phyloP scores from a whole-genome alignment of 257 asterid genomes.

The Leonotis leonurus region DNA sequence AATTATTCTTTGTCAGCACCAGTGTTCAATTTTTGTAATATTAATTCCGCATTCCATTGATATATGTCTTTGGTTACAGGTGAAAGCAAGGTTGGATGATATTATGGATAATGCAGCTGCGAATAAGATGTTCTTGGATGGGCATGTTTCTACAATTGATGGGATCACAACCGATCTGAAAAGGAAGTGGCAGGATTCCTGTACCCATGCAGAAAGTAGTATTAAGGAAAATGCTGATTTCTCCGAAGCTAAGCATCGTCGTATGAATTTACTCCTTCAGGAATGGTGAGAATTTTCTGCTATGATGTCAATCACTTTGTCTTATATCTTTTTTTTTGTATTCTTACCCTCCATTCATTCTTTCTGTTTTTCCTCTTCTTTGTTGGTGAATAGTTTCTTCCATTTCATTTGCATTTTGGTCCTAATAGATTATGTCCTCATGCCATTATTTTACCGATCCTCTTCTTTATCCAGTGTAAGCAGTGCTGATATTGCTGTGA shows the following conservation, averaged over 20 bases:
- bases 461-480: slow-evolving; percentile 35
- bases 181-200: slow-evolving; percentile 83
- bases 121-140: slow-evolving; percentile 55
- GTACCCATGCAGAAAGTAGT: slow-evolving; percentile 40
- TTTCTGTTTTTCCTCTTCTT: neutral
- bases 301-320: neutral
- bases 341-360: neutral
- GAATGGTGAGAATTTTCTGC: slow-evolving; percentile 40
- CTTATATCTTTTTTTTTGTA: neutral
- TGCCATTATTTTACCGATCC: neutral
- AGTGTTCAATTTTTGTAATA: neutral
- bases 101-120: slow-evolving; percentile 47
- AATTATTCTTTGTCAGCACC: neutral
- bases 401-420: neutral
- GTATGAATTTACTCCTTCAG: slow-evolving; percentile 64
- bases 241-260: slow-evolving; percentile 82
- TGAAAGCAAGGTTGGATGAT: slow-evolving; percentile 53
- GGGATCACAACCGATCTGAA: slow-evolving; percentile 67
- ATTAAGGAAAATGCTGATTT: slow-evolving; percentile 59
- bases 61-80: slow-evolving; percentile 34
- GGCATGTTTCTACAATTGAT: slow-evolving; percentile 54
- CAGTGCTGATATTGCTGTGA: slow-evolving; percentile 45
- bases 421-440: neutral
- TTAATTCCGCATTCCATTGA: neutral
- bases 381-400: neutral